These are phyloP conservation scores for Furcasterigmium sp. DNA, from an alignment of 2,329 filamentous ascomycete species.

Conservation along the genomic window DNA sequence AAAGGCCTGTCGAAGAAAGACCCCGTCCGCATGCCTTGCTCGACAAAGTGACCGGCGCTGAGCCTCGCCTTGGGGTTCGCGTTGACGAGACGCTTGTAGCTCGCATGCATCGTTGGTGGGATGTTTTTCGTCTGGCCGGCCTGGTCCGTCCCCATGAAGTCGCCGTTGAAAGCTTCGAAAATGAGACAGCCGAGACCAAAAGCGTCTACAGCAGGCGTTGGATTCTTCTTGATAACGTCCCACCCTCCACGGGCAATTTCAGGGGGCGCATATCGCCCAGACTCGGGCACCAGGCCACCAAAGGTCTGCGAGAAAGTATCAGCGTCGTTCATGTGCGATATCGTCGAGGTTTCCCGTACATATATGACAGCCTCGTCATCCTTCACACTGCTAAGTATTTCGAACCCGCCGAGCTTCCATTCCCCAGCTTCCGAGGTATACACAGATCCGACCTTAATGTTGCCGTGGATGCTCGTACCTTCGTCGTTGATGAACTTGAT, in stretches of 20 bases:
- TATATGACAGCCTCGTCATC: constrained; percentile 94
- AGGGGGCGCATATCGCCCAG: constrained; percentile 77
- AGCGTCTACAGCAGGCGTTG: constrained; percentile 76
- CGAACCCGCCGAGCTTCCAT: constrained; percentile 94
- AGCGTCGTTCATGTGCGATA: constrained; percentile 3
- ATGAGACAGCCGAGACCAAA: constrained; percentile 82
- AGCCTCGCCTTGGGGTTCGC: constrained; percentile 84
- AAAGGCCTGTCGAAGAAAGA: constrained; percentile 91
- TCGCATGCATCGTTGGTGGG: constrained; percentile 81
- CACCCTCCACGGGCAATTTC: constrained; percentile 85
- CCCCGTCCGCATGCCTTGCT: constrained; percentile 76
- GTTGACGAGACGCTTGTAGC: constrained; percentile 85
- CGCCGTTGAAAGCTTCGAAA: constrained; percentile 87
- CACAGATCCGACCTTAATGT: constrained; percentile 76
- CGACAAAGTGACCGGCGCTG: constrained; percentile 79
- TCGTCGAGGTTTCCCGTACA: constrained; percentile 31
- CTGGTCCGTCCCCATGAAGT: constrained; percentile 71
- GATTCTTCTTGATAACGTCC: constrained; percentile 82
- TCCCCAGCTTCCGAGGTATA: constrained; percentile 95
- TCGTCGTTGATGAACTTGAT: constrained; percentile 96
- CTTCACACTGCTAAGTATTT: constrained; percentile 89
- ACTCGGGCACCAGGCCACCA: constrained; percentile 81
- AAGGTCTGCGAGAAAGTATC: constrained; percentile 55
- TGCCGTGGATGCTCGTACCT: constrained; percentile 85
- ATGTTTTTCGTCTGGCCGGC: constrained; percentile 81